Percentiles rank a stretch among this genome's conserved stretches.
Conservation (phyloP, 1,284 basidiomycete genomes). For the Sphagnurus paluster region DNA sequence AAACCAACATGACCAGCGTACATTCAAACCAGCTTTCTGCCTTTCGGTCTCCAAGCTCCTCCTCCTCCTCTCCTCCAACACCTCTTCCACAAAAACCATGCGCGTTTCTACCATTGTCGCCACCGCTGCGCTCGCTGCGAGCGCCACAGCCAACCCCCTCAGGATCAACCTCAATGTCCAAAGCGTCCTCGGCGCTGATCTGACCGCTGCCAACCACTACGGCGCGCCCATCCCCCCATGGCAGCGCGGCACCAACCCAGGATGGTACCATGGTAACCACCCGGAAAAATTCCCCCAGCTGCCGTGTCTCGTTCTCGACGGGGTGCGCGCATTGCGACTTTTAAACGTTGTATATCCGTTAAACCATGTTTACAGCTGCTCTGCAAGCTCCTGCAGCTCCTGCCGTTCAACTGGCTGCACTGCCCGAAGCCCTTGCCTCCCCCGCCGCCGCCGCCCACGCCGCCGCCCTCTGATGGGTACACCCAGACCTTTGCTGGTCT, state of each 20-base stretch:
- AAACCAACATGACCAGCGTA: constrained; percentile 1
- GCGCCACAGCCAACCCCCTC: constrained; percentile 24
- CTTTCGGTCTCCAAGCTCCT: constrained; percentile 3
- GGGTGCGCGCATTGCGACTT: constrained; percentile 20
- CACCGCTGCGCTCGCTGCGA: constrained; percentile 24
- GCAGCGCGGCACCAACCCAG: constrained; percentile 31
- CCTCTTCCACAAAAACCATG: no score
- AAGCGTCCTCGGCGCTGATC: constrained; percentile 18
- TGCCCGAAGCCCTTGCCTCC: constrained; percentile 33
- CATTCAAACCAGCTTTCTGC: constrained; percentile 7
- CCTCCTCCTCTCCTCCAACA: background rate
- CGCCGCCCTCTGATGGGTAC: constrained; percentile 34
- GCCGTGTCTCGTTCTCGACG: constrained; percentile 33
- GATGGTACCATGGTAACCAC: constrained; percentile 41
- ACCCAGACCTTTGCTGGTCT: constrained; percentile 37
- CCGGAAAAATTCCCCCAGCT: constrained; percentile 26
- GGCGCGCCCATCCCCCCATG: constrained; percentile 40
- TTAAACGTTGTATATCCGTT: background rate
- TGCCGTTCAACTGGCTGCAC: constrained; percentile 30
- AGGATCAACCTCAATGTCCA: background rate
- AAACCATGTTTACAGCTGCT: constrained; percentile 27
- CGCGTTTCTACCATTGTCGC: constrained; percentile 31
- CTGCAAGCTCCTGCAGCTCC: constrained; percentile 34
- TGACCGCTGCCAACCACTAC: constrained; percentile 32
- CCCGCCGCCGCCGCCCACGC: constrained; percentile 8